Conservation (phyloP, 2,329 filamentous ascomycete genomes). For the Colletotrichum lindemuthianum region DNA sequence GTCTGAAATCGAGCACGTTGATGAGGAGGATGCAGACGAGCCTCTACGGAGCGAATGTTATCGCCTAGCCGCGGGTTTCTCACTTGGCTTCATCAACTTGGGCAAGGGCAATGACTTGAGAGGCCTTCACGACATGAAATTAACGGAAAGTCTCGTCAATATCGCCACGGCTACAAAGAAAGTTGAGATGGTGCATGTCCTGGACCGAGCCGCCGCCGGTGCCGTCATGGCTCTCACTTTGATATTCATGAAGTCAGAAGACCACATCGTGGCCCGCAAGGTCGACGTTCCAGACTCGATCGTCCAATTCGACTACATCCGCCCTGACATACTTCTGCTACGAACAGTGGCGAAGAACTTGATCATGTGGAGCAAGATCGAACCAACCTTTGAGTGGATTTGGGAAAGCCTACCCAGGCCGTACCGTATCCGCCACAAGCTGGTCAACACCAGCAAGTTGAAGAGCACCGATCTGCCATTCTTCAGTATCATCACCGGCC, state of each 20-base stretch:
- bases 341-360: slow-evolving; percentile 89
- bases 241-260: slow-evolving; percentile 97
- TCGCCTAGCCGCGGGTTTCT: slow-evolving; percentile 90
- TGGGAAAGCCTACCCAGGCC: slow-evolving; percentile 74
- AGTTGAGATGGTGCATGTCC: slow-evolving; percentile 89
- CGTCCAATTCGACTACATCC: slow-evolving; percentile 93
- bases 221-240: slow-evolving; percentile 89
- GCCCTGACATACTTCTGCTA: slow-evolving; percentile 90
- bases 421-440: slow-evolving; percentile 70
- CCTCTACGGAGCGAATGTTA: slow-evolving; percentile 94
- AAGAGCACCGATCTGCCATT: slow-evolving; percentile 88
- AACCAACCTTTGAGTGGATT: slow-evolving; percentile 80
- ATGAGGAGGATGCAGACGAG: slow-evolving; percentile 83
- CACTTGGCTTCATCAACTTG: slow-evolving; percentile 93
- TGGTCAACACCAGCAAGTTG: slow-evolving; percentile 70
- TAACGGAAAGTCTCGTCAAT: slow-evolving; percentile 87
- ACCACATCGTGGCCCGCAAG: slow-evolving; percentile 86
- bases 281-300: slow-evolving; percentile 92
- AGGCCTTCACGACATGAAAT: slow-evolving; percentile 91
- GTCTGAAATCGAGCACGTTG: slow-evolving; percentile 91
- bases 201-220: slow-evolving; percentile 93
- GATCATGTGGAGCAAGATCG: slow-evolving; percentile 90
- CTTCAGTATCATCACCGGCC: slow-evolving; percentile 89
- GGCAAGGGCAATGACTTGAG: slow-evolving; percentile 89
- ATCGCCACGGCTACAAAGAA: slow-evolving; percentile 91